A percentile compares a stretch with the other conserved stretches of the same genome.
Evolutionary conservation across 805 yeast species (phyloP).

Genomic region (Kazachstania bromeliacearum): DNA sequence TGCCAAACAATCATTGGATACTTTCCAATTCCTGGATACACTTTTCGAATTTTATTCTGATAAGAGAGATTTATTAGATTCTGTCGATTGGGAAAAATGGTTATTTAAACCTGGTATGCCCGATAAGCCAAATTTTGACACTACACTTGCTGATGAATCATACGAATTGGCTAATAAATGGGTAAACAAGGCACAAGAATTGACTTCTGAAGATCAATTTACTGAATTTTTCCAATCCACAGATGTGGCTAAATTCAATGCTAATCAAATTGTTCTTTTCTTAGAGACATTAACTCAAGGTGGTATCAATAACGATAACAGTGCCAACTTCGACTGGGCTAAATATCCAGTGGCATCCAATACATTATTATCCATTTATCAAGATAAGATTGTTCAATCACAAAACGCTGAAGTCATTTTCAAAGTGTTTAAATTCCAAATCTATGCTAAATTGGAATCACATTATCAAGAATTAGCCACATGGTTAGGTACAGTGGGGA

Average conservation of each 20-base stretch:
- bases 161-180: constrained; percentile 57
- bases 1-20: constrained; percentile 64
- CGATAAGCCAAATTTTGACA: constrained; percentile 75
- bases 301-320: constrained; percentile 9
- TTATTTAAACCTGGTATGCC: constrained; percentile 78
- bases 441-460: constrained; percentile 40
- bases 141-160: constrained; percentile 67
- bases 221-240: constrained; percentile 31
- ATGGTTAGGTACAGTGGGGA: constrained; percentile 86
- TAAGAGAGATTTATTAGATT: constrained; percentile 45
- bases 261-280: constrained; percentile 74
- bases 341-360: constrained; percentile 28
- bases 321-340: constrained; percentile 28
- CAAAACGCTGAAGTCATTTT: constrained; percentile 73
- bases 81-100: constrained; percentile 83
- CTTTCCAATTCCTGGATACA: constrained; percentile 70
- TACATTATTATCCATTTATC: constrained; percentile 32
- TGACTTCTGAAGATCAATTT: constrained; percentile 14
- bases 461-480: constrained; percentile 51
- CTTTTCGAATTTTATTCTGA: constrained; percentile 54
- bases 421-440: constrained; percentile 64
- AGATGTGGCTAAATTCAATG: constrained; percentile 51
- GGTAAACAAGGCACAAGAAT: constrained; percentile 34
- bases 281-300: constrained; percentile 55
- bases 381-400: constrained; percentile 39